A percentile compares a stretch with the other conserved stretches of the same genome.
These are phyloP conservation scores for Nannizzia gypsea DNA, from an alignment of 2,329 filamentous ascomycete genomes.

Conservation along the genomic window DNA sequence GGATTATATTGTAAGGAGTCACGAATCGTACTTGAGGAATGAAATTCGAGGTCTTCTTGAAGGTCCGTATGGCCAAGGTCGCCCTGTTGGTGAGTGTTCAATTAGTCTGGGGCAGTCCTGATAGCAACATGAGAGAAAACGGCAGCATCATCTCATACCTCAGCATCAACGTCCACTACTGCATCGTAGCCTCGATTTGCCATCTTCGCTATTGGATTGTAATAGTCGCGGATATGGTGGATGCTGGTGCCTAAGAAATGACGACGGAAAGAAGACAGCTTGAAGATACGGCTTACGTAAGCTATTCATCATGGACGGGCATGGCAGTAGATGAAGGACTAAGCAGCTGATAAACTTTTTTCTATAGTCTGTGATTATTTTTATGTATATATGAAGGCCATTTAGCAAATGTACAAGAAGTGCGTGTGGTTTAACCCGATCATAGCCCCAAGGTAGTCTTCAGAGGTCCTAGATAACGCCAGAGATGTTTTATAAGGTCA, in stretches of 20 bases:
- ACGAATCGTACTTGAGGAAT: slow-evolving; percentile 57
- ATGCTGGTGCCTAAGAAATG: slow-evolving; percentile 3
- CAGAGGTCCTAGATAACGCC: background rate
- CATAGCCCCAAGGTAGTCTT: background rate
- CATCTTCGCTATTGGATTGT: slow-evolving; percentile 38
- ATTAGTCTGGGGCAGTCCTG: slow-evolving; percentile 5
- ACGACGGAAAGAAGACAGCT: slow-evolving; percentile 2
- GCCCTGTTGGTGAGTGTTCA: slow-evolving; percentile 46
- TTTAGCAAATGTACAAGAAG: background rate
- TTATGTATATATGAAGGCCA: background rate
- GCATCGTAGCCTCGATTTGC: slow-evolving; percentile 88
- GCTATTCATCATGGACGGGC: background rate
- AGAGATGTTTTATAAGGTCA: slow-evolving; percentile 16
- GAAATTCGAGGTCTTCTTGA: slow-evolving; percentile 98
- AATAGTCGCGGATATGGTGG: background rate
- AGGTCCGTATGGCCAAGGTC: slow-evolving; percentile 97
- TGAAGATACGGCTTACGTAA: background rate
- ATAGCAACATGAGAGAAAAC: background rate
- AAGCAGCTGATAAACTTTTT: background rate
- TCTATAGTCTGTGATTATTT: background rate
- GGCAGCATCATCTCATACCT: slow-evolving; percentile 46
- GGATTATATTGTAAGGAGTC: background rate
- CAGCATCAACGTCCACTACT: slow-evolving; percentile 92
- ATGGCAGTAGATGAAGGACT: background rate
- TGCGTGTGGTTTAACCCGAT: background rate